Conservation (phyloP, 495 filamentous ascomycete genomes). For the Darksidea phi region DNA sequence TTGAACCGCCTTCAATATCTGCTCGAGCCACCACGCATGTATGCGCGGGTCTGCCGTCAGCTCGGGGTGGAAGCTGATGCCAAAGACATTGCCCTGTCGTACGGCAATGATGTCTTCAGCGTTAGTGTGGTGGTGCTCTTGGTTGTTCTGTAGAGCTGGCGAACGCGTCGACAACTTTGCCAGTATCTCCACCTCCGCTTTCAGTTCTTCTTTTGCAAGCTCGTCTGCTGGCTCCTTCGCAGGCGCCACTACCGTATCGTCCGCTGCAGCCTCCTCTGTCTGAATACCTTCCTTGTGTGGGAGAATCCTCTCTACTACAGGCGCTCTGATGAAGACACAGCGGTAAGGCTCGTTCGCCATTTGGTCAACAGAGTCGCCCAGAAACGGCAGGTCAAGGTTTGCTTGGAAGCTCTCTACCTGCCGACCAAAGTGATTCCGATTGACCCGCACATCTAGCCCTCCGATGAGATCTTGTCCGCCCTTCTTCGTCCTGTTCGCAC, state of each 20-base stretch:
- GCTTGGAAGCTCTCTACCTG: constrained; percentile 92
- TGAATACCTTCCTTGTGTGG: constrained; percentile 55
- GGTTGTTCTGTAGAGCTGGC: constrained; percentile 23
- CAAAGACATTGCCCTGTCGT: constrained; percentile 89
- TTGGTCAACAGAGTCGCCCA: constrained; percentile 41
- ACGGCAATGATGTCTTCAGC: constrained; percentile 84
- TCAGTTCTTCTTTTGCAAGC: constrained; percentile 30
- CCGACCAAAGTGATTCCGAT: constrained; percentile 93
- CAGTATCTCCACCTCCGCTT: constrained; percentile 57
- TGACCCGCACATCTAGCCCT: constrained; percentile 85
- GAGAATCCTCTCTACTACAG: constrained; percentile 84
- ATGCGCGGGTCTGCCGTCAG: constrained; percentile 86
- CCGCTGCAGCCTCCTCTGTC: constrained; percentile 49
- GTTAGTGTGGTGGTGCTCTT: constrained; percentile 41
- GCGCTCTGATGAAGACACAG: constrained; percentile 90
- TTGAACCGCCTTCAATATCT: constrained; percentile 53
- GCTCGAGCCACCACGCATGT: constrained; percentile 87
- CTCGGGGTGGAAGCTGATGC: constrained; percentile 96
- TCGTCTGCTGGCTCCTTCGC: constrained; percentile 43
- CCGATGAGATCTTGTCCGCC: constrained; percentile 93
- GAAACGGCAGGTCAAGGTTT: constrained; percentile 71
- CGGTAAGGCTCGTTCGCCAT: constrained; percentile 56
- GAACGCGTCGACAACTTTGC: constrained; percentile 52
- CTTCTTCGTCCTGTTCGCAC: constrained; percentile 82
- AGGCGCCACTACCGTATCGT: constrained; percentile 68